Evolutionary conservation across 2,329 filamentous ascomycete species (phyloP), one percentile per base, ranked within the genome.

Genomic region (Lachnellula arida): DNA sequence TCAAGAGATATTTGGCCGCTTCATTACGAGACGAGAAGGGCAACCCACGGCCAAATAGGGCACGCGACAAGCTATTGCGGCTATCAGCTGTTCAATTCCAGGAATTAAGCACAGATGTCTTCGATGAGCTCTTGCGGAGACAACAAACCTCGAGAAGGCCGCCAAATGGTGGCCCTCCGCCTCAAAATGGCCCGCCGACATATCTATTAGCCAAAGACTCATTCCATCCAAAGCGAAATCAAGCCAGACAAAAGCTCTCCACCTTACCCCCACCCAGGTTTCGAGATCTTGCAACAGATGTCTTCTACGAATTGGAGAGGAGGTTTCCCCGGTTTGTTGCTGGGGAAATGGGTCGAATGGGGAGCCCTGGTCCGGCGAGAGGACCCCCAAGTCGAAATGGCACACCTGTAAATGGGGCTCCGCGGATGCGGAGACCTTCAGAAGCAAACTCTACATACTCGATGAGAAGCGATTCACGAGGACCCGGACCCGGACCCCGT

Each of bases 221-320:
- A 61, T 97, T 97, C 73, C 94, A 99, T 72, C 91, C 92, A 2
- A 99, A 97, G 74, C 87, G 94, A 60, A 99, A 99, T 70, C 92
- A 97, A 72, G 94, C 94, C n/a, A 84, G 94, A 42, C 91, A 97
- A 73, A 95, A 96, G 72, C 82, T 99, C 19, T 93, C 91, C 0
- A 96, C 92, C 0, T 81, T 99, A 14, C 91, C 91, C 3, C 85
- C 88, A 22, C 86, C 90, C 25, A 81, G 93, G 56, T 99, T 99
- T 69, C 84, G 90, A 64, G 92, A 97, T 68, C 79, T 99, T 6
- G 93, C 91, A 9, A 96, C 91, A 43, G 94, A 99, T 73, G 93
- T 99, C 17, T 97, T 94, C 70, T 95, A 89, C 73, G 94, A 99
- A 71, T 76, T 97, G 58, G 94, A 97, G 72, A 81, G 94, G 60